Evolutionary conservation across 208 protist genomes (phyloP), one percentile per base, ranked within the genome.

Genomic region (Blechomonas ayalai): DNA sequence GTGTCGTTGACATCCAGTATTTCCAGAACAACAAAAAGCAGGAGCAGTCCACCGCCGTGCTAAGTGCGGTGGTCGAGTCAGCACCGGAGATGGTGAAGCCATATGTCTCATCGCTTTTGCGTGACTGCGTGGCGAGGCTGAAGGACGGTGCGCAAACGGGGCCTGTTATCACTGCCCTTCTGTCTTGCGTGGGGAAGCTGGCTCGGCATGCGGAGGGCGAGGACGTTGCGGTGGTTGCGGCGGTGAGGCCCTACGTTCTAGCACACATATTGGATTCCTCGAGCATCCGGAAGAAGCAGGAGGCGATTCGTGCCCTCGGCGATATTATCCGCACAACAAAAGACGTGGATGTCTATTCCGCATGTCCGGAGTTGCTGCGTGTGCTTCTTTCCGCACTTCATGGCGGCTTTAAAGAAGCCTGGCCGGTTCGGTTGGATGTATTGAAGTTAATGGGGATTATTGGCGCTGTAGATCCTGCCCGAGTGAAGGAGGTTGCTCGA

Each of bases 391-490:
- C 82, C 13, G 71, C 81, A 4, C 55, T 95, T 29, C 82, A 90
- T 47, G 83, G 82, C 33, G 73, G 81, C 28, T 90, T 89, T 45
- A 92, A 95, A 55, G 83, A 95, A 52, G 73, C 74, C 32, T 90
- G 79, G 77, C 77, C 76, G 27, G 72, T 95, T n/a, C 76, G 83
- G 28, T 56, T 74, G 39, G 87, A 95, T 56, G 82, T 92, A 32
- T 61, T 95, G 26, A 77, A 88, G 58, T 62, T 95, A 56, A 87
- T 95, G 74, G 87, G 87, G 41, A 81, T 90, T 43, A 85, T 95
- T 48, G 87, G 87, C 6, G 87, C 87, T 1, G 69, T 95, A 4
- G 73, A 90, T 49, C 87, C 87, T 18, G 65, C 84, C 28, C 63
- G 59, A 15, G 76, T 87, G 37, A 95, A 90, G 53, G 73, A 84